phyloP scores from a whole-genome alignment of 1,284 basidiomycete genomes.

The Amylostereum chailletii region DNA sequence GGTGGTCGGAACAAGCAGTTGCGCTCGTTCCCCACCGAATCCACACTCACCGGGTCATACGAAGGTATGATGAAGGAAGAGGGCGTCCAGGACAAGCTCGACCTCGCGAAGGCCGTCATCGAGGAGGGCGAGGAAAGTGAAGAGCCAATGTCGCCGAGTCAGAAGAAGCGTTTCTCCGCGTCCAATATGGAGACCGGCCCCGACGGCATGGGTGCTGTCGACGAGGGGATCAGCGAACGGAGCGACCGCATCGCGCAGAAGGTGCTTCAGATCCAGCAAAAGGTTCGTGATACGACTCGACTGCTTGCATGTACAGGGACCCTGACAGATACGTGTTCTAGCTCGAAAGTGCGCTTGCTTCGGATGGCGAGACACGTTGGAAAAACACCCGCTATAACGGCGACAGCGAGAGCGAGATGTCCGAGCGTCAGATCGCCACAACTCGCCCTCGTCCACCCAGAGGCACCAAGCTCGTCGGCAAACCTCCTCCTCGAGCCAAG shows the following conservation, averaged over 20 bases:
- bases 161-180: conserved; percentile 71
- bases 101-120: conserved; percentile 8
- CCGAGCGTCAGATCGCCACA: conserved; percentile 16
- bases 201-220: conserved; percentile 74
- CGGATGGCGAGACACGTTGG: conserved; percentile 34
- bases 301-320: conserved; percentile 6
- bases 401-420: conserved; percentile 42
- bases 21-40: conserved; percentile 66
- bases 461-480: conserved; percentile 12
- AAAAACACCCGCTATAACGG: conserved; percentile 27
- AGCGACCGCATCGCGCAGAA: conserved; percentile 80
- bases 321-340: conserved; percentile 18
- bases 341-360: conserved; percentile 64
- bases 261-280: conserved; percentile 75
- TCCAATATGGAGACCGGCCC: conserved; percentile 49
- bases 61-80: conserved; percentile 45
- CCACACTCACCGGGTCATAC: conserved; percentile 62
- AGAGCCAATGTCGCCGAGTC: conserved; percentile 27
- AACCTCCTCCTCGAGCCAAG: conserved; percentile 12
- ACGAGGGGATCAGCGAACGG: conserved; percentile 73
- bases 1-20: conserved; percentile 22
- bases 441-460: conserved; percentile 13
- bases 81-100: conserved; percentile 31
- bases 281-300: conserved; percentile 34
- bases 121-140: conserved; percentile 11